These are phyloP conservation scores for Colletotrichum echinochloae DNA, from an alignment of 2,329 filamentous ascomycete species.

Conservation along the genomic window DNA sequence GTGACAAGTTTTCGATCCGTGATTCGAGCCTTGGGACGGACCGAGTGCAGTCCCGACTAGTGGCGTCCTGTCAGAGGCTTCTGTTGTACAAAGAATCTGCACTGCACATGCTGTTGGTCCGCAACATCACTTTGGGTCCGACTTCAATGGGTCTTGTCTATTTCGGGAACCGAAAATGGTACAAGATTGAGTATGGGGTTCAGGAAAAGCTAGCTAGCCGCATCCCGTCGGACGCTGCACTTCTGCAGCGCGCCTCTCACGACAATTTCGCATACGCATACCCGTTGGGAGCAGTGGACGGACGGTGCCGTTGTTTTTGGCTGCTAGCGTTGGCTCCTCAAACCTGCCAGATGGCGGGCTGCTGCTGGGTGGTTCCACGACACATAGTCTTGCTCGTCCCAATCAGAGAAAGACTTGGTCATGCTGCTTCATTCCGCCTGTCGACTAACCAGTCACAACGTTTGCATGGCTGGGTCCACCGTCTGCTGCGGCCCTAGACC, in stretches of 20 bases:
- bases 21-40: constrained; percentile 1
- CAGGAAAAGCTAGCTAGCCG: constrained; percentile 21
- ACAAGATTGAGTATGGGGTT: constrained; percentile 25
- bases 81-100: background rate
- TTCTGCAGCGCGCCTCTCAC: constrained; percentile 16
- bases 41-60: constrained; percentile 5
- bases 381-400: constrained; percentile 29
- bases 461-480: constrained; percentile 29
- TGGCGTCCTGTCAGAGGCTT: constrained; percentile 11
- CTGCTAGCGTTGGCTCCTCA: constrained; percentile 50
- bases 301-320: constrained; percentile 36
- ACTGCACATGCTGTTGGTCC: background rate
- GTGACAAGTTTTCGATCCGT: constrained; percentile 1
- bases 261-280: constrained; percentile 35
- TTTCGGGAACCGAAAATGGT: constrained; percentile 23
- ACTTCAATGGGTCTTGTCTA: constrained; percentile 27
- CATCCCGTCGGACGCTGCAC: constrained; percentile 17
- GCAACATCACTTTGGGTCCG: background rate
- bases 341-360: constrained; percentile 61
- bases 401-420: constrained; percentile 24
- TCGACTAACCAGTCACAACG: constrained; percentile 29
- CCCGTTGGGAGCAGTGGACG: constrained; percentile 39
- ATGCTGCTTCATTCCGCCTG: constrained; percentile 25
- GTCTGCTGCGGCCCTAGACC: constrained; percentile 35
- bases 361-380: constrained; percentile 55